These are phyloP conservation scores for Boletus speciosus DNA, from an alignment of 768 basidiomycete species.

Conservation along the genomic window DNA sequence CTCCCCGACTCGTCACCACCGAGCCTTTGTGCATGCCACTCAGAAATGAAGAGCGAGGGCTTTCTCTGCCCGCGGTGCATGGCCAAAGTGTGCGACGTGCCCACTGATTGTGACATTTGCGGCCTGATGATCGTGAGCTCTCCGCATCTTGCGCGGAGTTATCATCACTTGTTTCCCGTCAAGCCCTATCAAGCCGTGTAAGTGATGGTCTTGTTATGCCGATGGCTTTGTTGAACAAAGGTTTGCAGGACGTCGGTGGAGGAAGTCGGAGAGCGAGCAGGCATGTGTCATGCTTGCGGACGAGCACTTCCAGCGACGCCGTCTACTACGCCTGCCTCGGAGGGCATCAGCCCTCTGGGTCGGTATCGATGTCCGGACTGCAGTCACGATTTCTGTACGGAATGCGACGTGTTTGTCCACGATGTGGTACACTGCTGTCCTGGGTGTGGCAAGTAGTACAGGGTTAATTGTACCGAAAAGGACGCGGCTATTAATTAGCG, in stretches of 20 bases:
- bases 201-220: slow-evolving; percentile 33
- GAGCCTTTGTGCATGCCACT: slow-evolving; percentile 91
- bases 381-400: slow-evolving; percentile 82
- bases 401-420: slow-evolving; percentile 96
- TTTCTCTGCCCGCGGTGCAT: slow-evolving; percentile 94
- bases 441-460: slow-evolving; percentile 60
- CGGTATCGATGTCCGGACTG: slow-evolving; percentile 91
- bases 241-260: slow-evolving; percentile 38
- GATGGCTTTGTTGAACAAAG: neutral
- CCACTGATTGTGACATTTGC: slow-evolving; percentile 97
- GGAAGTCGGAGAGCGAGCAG: slow-evolving; percentile 33
- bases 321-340: slow-evolving; percentile 35
- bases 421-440: slow-evolving; percentile 95
- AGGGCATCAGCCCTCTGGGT: slow-evolving; percentile 81
- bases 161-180: slow-evolving; percentile 94
- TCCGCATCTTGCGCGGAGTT: slow-evolving; percentile 94
- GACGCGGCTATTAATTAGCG: neutral
- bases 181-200: slow-evolving; percentile 80
- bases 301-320: slow-evolving; percentile 55
- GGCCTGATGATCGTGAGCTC: slow-evolving; percentile 97
- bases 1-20: slow-evolving; percentile 80
- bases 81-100: slow-evolving; percentile 94
- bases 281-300: slow-evolving; percentile 76
- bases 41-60: slow-evolving; percentile 85
- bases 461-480: neutral